Evolutionary conservation across 2,329 filamentous ascomycete genomes (phyloP).

Genomic region (Fusarium zealandicum): DNA sequence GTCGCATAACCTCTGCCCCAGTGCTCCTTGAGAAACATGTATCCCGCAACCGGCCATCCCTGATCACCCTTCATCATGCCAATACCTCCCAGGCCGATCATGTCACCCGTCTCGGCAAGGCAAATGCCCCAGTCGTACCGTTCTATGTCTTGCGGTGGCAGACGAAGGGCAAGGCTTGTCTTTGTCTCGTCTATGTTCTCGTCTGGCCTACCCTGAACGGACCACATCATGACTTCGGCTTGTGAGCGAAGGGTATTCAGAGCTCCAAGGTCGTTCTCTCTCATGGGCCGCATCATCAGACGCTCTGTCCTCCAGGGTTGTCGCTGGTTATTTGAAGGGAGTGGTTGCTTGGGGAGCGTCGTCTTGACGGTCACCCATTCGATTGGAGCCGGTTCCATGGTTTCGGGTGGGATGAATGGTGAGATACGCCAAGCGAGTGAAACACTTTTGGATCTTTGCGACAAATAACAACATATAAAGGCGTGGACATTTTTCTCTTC

Average conservation of each 20-base stretch:
- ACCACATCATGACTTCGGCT: slow-evolving; percentile 69
- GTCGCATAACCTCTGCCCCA: slow-evolving; percentile 66
- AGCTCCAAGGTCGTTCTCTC: slow-evolving; percentile 57
- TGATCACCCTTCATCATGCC: slow-evolving; percentile 46
- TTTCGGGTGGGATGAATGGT: neutral
- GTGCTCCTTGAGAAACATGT: slow-evolving; percentile 59
- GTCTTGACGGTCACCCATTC: slow-evolving; percentile 55
- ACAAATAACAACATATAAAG: neutral
- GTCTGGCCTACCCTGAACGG: slow-evolving; percentile 53
- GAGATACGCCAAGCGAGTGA: too few species aligned
- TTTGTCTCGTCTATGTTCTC: slow-evolving; percentile 53
- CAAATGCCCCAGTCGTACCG: slow-evolving; percentile 66
- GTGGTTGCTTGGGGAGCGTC: slow-evolving; percentile 53
- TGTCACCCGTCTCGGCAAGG: slow-evolving; percentile 54
- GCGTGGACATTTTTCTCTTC: too few species aligned
- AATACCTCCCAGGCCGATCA: slow-evolving; percentile 60
- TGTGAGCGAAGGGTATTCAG: slow-evolving; percentile 62
- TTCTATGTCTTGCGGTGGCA: slow-evolving; percentile 58
- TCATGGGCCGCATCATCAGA: slow-evolving; percentile 61
- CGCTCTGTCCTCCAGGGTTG: slow-evolving; percentile 57
- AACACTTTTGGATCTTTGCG: too few species aligned
- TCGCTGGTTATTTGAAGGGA: slow-evolving; percentile 51
- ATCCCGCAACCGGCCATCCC: slow-evolving; percentile 67
- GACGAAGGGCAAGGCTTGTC: slow-evolving; percentile 48
- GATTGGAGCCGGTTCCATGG: slow-evolving; percentile 36